Evolutionary conservation across 805 yeast species (phyloP).

Genomic region (Brettanomyces anomalus): DNA sequence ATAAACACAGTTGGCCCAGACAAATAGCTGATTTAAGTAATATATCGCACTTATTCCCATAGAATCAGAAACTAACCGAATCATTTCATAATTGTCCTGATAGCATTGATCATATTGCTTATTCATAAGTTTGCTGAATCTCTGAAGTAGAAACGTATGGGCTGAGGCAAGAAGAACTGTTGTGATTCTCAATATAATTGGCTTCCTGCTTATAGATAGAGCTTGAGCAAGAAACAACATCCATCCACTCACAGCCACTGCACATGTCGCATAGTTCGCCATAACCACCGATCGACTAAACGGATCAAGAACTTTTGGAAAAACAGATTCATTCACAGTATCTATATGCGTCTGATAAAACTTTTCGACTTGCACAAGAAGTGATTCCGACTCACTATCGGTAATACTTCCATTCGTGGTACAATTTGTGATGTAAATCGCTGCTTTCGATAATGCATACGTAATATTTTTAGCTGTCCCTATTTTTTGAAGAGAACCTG

Average conservation of each 20-base stretch:
- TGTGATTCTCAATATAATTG: conserved; percentile 46
- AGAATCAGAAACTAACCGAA: conserved; percentile 29
- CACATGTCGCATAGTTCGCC: conserved; percentile 43
- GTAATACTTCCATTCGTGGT: not conserved
- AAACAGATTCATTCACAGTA: not conserved
- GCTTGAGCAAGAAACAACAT: conserved; percentile 51
- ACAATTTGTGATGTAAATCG: conserved; percentile 1
- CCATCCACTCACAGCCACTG: conserved; percentile 59
- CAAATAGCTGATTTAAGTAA: conserved; percentile 33
- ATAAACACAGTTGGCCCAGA: conserved; percentile 39
- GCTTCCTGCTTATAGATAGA: conserved; percentile 48
- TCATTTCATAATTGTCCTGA: conserved; percentile 40
- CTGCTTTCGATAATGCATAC: not conserved
- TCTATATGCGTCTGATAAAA: not conserved
- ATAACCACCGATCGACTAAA: conserved; percentile 31
- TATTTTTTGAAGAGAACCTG: not conserved
- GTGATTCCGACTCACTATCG: too few species aligned
- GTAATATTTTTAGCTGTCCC: not conserved
- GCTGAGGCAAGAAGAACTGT: conserved; percentile 48
- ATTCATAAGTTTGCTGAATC: conserved; percentile 36
- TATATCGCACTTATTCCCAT: conserved; percentile 30
- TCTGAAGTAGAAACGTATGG: conserved; percentile 41
- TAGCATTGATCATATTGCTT: conserved; percentile 43
- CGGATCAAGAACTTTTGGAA: conserved; percentile 19
- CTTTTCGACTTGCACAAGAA: not conserved